Evolutionary conservation across 2,329 filamentous ascomycete genomes (phyloP).

Genomic region (Dactylellina parvicollis): DNA sequence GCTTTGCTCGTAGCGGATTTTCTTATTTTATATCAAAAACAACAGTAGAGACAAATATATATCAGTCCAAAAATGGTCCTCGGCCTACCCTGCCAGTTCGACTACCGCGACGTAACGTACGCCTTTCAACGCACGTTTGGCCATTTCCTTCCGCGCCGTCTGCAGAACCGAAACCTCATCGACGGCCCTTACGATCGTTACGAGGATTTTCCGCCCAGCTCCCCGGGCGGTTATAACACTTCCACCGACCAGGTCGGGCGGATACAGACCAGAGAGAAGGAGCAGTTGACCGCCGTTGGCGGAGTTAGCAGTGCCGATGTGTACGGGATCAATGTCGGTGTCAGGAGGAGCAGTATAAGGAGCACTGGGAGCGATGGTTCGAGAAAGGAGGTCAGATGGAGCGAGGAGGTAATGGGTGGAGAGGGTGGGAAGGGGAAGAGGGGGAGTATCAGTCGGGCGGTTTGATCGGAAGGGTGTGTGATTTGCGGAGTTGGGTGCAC

Average conservation of each 20-base stretch:
- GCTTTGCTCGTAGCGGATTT: no score
- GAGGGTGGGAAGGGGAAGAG: constrained; percentile 2
- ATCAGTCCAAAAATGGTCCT: constrained; percentile 27
- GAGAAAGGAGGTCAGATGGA: constrained; percentile 39
- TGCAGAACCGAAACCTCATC: constrained; percentile 21
- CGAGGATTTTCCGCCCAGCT: constrained; percentile 8
- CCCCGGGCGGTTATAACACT: constrained; percentile 29
- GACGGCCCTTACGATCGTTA: constrained; percentile 3
- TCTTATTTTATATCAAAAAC: no score
- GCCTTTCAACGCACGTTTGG: constrained; percentile 41
- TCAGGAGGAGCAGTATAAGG: constrained; percentile 4
- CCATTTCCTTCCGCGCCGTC: constrained; percentile 32
- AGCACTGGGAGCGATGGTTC: constrained; percentile 3
- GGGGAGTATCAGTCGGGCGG: constrained; percentile 28
- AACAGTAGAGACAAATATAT: no score
- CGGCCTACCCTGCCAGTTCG: constrained; percentile 43
- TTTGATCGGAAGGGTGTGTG: no score
- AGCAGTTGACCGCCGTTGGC: constrained; percentile 6
- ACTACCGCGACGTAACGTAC: constrained; percentile 36
- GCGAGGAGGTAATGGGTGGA: constrained; percentile 16
- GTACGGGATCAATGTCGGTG: neutral
- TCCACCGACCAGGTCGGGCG: constrained; percentile 7
- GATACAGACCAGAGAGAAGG: constrained; percentile 29
- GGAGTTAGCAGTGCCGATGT: constrained; percentile 23
- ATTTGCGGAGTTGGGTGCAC: no score